These are phyloP conservation scores for Aspergillus conjunctus DNA, from an alignment of 495 filamentous ascomycete genomes.

Conservation along the genomic window DNA sequence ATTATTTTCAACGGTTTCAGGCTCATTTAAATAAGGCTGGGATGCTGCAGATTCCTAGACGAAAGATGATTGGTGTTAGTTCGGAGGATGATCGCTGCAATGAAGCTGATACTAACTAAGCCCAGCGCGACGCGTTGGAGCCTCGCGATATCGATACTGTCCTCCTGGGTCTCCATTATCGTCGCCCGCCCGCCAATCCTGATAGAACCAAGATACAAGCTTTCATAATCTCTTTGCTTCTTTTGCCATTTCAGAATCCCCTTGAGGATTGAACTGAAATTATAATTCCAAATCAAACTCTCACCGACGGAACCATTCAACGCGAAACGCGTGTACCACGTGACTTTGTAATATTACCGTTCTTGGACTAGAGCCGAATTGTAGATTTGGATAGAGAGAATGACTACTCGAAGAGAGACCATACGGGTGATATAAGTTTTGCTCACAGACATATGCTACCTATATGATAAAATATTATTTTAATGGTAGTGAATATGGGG, in stretches of 20 bases:
- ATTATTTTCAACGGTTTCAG: slow-evolving; percentile 16
- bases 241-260: neutral
- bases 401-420: no score
- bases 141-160: slow-evolving; percentile 53
- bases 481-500: no score
- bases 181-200: slow-evolving; percentile 4
- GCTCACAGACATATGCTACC: no score
- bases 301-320: slow-evolving; percentile 24
- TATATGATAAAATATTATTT: no score
- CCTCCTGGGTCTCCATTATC: slow-evolving; percentile 48
- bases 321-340: slow-evolving; percentile 45
- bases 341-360: slow-evolving; percentile 40
- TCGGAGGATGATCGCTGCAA: slow-evolving; percentile 29
- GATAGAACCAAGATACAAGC: neutral
- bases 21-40: slow-evolving; percentile 25
- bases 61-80: slow-evolving; percentile 32
- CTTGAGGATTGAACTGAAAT: neutral
- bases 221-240: neutral
- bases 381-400: neutral
- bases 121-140: slow-evolving; percentile 55
- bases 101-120: slow-evolving; percentile 41
- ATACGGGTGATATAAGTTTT: neutral
- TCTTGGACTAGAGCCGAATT: slow-evolving; percentile 25
- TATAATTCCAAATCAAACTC: neutral
- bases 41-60: slow-evolving; percentile 37